Evolutionary conservation across 805 yeast genomes (phyloP).

Genomic region (Ogataea ganodermae): DNA sequence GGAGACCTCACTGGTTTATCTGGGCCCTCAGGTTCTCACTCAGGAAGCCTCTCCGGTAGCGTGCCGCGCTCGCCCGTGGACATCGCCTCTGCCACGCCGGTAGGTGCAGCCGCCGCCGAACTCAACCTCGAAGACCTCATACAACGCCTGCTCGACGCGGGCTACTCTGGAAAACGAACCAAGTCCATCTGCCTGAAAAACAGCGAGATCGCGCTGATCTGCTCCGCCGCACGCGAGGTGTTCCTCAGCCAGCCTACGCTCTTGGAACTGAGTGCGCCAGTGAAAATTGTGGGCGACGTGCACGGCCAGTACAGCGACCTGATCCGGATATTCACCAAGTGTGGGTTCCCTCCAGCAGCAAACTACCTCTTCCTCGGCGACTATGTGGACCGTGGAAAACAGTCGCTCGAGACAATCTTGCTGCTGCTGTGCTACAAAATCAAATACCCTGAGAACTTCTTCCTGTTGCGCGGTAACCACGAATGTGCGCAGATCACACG

Average conservation of each 20-base stretch:
- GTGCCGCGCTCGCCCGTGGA: slow-evolving; percentile 25
- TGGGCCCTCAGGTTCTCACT: no score
- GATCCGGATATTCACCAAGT: slow-evolving; percentile 85
- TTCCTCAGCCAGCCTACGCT: slow-evolving; percentile 88
- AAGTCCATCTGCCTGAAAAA: slow-evolving; percentile 86
- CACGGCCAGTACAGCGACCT: slow-evolving; percentile 96
- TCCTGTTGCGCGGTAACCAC: slow-evolving; percentile 90
- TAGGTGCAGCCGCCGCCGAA: slow-evolving; percentile 1
- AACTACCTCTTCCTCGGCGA: slow-evolving; percentile 94
- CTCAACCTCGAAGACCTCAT: slow-evolving; percentile 75
- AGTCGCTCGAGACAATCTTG: slow-evolving; percentile 88
- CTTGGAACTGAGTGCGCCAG: slow-evolving; percentile 83
- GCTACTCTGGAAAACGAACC: slow-evolving; percentile 92
- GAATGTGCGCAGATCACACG: slow-evolving; percentile 97
- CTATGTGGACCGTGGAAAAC: slow-evolving; percentile 97
- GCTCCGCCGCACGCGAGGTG: slow-evolving; percentile 85
- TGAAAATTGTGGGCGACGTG: slow-evolving; percentile 88
- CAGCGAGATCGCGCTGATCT: slow-evolving; percentile 83
- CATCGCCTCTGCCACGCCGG: slow-evolving; percentile 11
- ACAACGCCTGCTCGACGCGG: slow-evolving; percentile 91
- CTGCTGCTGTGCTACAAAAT: slow-evolving; percentile 89
- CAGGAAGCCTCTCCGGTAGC: background rate
- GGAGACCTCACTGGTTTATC: no score
- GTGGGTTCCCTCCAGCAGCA: slow-evolving; percentile 95
- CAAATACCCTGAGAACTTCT: slow-evolving; percentile 95